Conservation (phyloP, 2,329 filamentous ascomycete genomes). For the Dothistroma septosporum region DNA sequence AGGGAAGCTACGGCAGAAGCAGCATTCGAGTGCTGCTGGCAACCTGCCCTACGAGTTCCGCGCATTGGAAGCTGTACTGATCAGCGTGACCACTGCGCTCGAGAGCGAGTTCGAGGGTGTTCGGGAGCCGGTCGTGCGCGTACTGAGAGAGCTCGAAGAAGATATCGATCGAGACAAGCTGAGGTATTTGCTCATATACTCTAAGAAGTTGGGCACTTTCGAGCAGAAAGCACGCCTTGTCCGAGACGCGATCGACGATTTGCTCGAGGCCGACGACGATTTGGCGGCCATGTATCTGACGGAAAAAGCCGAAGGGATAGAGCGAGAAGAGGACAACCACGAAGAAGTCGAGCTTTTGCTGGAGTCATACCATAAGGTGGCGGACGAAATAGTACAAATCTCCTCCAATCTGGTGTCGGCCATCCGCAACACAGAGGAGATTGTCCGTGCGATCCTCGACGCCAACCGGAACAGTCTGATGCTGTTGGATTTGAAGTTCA, state of each 20-base stretch:
- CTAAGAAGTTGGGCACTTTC: slow-evolving; percentile 92
- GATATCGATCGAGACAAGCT: slow-evolving; percentile 95
- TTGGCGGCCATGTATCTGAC: slow-evolving; percentile 91
- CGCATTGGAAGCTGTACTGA: slow-evolving; percentile 88
- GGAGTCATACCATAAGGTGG: slow-evolving; percentile 96
- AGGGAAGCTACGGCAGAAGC: slow-evolving; percentile 82
- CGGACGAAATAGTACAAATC: slow-evolving; percentile 95
- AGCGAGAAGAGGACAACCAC: slow-evolving; percentile 76
- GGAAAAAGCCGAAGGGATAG: slow-evolving; percentile 72
- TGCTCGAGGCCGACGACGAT: slow-evolving; percentile 95
- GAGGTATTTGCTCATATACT: slow-evolving; percentile 83
- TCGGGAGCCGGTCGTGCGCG: slow-evolving; percentile 82
- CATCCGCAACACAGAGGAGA: slow-evolving; percentile 97
- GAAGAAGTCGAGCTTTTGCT: slow-evolving; percentile 95
- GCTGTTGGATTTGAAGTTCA: slow-evolving; percentile 94
- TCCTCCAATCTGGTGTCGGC: slow-evolving; percentile 88
- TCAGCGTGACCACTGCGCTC: slow-evolving; percentile 85
- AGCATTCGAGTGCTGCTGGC: slow-evolving; percentile 47
- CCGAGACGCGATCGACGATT: slow-evolving; percentile 87
- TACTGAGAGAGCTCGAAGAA: slow-evolving; percentile 86
- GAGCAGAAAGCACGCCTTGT: slow-evolving; percentile 95
- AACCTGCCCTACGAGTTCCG: slow-evolving; percentile 91
- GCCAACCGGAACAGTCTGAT: slow-evolving; percentile 98
- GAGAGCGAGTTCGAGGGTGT: slow-evolving; percentile 95
- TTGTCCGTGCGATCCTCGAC: slow-evolving; percentile 94